Percentiles rank a stretch among this genome's conserved stretches.
Evolutionary conservation across 176 grass and related monocot genomes (phyloP).

Genomic region (Luzula sylvatica): DNA sequence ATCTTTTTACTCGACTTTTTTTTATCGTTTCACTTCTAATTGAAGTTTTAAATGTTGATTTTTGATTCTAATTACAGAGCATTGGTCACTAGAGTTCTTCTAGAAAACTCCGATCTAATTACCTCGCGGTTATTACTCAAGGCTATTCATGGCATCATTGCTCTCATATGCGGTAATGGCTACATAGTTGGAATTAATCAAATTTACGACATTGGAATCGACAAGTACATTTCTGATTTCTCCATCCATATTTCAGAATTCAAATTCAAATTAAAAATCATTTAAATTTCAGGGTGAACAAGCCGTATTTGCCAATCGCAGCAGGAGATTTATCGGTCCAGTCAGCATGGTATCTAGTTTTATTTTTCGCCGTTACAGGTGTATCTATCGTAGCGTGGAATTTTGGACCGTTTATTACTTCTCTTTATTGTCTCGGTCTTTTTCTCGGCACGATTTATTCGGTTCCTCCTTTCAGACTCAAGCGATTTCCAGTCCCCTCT

Average conservation of each 20-base stretch:
- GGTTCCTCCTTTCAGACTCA: slow-evolving; percentile 89
- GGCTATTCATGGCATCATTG: slow-evolving; percentile 55
- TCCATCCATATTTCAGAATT: neutral
- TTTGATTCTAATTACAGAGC: slow-evolving; percentile 34
- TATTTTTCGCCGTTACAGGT: slow-evolving; percentile 44
- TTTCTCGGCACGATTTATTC: slow-evolving; percentile 94
- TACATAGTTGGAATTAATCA: slow-evolving; percentile 93
- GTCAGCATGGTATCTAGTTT: slow-evolving; percentile 69
- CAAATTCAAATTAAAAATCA: slow-evolving; percentile 16
- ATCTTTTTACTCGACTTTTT: neutral
- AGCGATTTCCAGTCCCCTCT: slow-evolving; percentile 68
- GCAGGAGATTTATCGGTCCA: slow-evolving; percentile 67
- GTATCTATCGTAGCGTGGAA: slow-evolving; percentile 53
- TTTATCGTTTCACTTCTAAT: neutral
- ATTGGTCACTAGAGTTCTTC: slow-evolving; percentile 70
- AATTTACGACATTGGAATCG: slow-evolving; percentile 82
- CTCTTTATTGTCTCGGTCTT: slow-evolving; percentile 70
- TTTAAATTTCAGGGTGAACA: slow-evolving; percentile 53
- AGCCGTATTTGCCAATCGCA: slow-evolving; percentile 85
- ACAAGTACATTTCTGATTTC: slow-evolving; percentile 37
- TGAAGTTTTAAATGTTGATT: neutral
- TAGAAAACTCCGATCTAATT: slow-evolving; percentile 64
- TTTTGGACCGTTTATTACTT: slow-evolving; percentile 79
- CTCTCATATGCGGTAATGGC: slow-evolving; percentile 71
- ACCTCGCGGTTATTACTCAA: slow-evolving; percentile 69